Evolutionary conservation across 352 stramenopile genomes (phyloP).

Genomic region (Phytophthora gonapodyides): DNA sequence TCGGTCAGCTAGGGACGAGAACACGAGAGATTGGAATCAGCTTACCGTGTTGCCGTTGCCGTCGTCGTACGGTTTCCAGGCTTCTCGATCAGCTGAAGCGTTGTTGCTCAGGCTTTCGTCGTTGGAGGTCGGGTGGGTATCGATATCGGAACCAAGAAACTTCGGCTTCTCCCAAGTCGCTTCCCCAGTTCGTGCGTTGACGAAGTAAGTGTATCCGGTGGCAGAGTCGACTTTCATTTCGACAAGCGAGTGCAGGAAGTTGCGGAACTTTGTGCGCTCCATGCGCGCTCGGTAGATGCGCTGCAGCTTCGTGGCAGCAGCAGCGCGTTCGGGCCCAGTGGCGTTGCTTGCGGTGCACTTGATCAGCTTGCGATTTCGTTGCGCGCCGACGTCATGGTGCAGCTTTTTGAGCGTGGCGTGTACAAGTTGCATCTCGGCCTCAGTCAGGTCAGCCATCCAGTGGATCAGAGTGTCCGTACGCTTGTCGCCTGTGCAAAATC

Average conservation of each 20-base stretch:
- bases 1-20: conserved; percentile 3
- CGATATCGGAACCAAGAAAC: conserved; percentile 13
- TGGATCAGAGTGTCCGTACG: conserved; percentile 25
- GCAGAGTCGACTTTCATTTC: conserved; percentile 51
- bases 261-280: conserved; percentile 60
- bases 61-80: conserved; percentile 66
- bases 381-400: conserved; percentile 30
- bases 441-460: conserved; percentile 60
- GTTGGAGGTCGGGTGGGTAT: not conserved
- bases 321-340: conserved; percentile 62
- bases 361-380: conserved; percentile 22
- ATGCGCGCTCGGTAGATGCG: conserved; percentile 74
- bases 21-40: not conserved
- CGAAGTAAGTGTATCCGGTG: conserved; percentile 58
- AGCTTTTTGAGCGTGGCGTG: conserved; percentile 50
- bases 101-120: conserved; percentile 15
- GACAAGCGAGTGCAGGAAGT: conserved; percentile 60
- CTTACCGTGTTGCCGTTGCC: conserved; percentile 65
- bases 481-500: conserved; percentile 45
- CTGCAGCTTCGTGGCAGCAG: conserved; percentile 65
- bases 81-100: conserved; percentile 22
- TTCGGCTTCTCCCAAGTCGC: conserved; percentile 59
- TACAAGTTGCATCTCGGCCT: conserved; percentile 62
- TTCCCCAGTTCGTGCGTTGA: conserved; percentile 67
- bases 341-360: conserved; percentile 57